A percentile compares a stretch with the other conserved stretches of the same genome.
These are phyloP conservation scores for Juglanconis sp. DNA, from an alignment of 2,329 filamentous ascomycete species.

Conservation along the genomic window DNA sequence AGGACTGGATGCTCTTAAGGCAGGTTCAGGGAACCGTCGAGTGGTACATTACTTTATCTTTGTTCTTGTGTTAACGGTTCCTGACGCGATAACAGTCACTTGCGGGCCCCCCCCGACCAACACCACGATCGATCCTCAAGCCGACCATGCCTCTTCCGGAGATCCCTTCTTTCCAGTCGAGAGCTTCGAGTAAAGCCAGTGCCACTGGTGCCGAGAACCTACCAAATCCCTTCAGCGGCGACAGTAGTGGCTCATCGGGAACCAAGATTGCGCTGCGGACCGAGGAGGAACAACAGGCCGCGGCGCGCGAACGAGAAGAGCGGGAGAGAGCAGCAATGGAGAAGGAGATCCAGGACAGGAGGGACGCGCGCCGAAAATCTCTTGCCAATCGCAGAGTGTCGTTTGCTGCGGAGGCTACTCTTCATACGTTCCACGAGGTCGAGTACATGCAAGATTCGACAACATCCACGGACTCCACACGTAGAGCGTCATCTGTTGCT, in stretches of 20 bases:
- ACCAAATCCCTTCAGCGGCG: conserved; percentile 43
- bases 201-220: conserved; percentile 38
- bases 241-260: conserved; percentile 31
- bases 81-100: conserved; percentile 46
- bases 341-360: conserved; percentile 64
- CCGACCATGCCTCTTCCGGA: conserved; percentile 68
- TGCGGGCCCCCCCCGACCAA: conserved; percentile 48
- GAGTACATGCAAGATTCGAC: conserved; percentile 87
- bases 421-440: conserved; percentile 95
- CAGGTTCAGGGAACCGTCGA: conserved; percentile 71
- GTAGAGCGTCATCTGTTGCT: conserved; percentile 64
- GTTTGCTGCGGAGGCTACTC: conserved; percentile 92
- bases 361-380: conserved; percentile 88
- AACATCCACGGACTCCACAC: conserved; percentile 71
- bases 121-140: conserved; percentile 73
- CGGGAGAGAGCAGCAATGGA: conserved; percentile 57
- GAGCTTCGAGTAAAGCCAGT: conserved; percentile 36
- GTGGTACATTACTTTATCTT: conserved; percentile 52
- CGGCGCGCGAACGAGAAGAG: conserved; percentile 67
- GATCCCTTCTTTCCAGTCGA: conserved; percentile 66
- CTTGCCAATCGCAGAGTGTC: conserved; percentile 91
- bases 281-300: conserved; percentile 68
- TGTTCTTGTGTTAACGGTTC: conserved; percentile 30
- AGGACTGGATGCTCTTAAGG: conserved; percentile 77
- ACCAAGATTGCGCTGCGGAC: conserved; percentile 64